These are phyloP conservation scores for Nicotiana attenuata DNA, from an alignment of 257 asterid species.

Conservation along the genomic window DNA sequence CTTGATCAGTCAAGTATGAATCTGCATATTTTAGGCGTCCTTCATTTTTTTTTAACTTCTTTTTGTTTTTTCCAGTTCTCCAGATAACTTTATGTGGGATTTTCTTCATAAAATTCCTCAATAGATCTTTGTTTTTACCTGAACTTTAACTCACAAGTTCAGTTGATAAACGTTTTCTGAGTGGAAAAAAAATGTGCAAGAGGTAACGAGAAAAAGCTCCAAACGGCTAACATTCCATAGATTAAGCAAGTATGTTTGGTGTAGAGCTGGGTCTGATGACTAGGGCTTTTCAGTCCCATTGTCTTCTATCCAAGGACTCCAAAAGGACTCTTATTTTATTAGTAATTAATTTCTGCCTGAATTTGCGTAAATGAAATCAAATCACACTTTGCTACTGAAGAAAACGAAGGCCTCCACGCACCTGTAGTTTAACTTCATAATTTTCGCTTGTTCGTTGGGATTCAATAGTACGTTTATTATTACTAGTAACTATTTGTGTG, in stretches of 20 bases:
- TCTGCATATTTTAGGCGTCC: neutral
- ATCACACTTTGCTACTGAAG: neutral
- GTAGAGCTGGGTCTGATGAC: neutral
- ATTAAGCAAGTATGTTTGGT: conserved; percentile 5
- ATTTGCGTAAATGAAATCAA: neutral
- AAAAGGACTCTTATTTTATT: neutral
- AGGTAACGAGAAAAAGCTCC: neutral
- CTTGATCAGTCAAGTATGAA: neutral
- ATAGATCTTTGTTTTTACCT: neutral
- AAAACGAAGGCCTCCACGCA: neutral
- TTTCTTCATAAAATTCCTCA: neutral
- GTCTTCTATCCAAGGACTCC: neutral
- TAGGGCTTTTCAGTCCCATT: neutral
- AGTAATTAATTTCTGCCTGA: neutral
- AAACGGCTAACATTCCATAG: conserved; percentile 9
- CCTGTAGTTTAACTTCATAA: too few species aligned
- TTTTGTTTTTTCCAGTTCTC: neutral
- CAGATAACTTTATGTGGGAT: neutral
- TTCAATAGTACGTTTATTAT: too few species aligned
- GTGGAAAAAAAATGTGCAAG: neutral
- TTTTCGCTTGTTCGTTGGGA: too few species aligned
- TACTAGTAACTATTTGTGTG: too few species aligned
- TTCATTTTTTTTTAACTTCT: too few species aligned
- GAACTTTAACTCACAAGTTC: conserved; percentile 7
- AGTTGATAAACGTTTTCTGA: neutral